Evolutionary conservation across 768 basidiomycete genomes (phyloP), one percentile per base, ranked within the genome.

Genomic region (Serendipita sp.): DNA sequence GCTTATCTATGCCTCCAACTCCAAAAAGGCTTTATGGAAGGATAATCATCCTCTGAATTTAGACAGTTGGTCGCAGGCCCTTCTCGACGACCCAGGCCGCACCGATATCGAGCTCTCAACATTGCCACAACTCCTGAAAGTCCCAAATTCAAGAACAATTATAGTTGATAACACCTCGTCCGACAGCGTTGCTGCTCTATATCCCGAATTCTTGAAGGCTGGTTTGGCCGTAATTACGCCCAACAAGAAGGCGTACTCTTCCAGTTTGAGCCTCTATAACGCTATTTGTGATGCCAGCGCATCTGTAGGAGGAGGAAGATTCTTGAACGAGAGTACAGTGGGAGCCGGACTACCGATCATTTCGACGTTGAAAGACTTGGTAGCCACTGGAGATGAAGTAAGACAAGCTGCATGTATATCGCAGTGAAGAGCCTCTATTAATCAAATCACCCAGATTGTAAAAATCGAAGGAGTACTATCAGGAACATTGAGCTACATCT

Each of bases 391-490:
- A 1, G 96, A 99, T 72, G 87, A 90, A 77, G 89, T 89, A 66
- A 62, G 77, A 68, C 2, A 18, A 16, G 23, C 23, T 23, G 23
- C n/a, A 23, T 31, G 16, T 33, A 8, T 16, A 50, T n/a, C 4
- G 31, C 16, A 6, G 8, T 40, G 23, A 43, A 5, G 29, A 48
- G 53, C 31, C 29, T 5, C 48, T 18, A 34, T 45, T 65, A 13
- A 34, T 46, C 37, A 45, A 58, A 27, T 29, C 66, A 8, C 29
- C 23, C n/a, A 89, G 86, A 77, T 95, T 66, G 76, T 79, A 69
- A 95, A 91, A 78, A 90, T 98, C 68, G 96, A 99, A 74, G 96
- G 96, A 44, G 96, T 98, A 23, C 91, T 99, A 74, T 93, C 90
- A 3, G 96, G 96, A 6, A 99, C 96, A 2, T 83, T 99, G 80